Evolutionary conservation across 164 flowering plant species (phyloP), one percentile per base, ranked within the genome.

Genomic region (Nymphaea thermarum): DNA sequence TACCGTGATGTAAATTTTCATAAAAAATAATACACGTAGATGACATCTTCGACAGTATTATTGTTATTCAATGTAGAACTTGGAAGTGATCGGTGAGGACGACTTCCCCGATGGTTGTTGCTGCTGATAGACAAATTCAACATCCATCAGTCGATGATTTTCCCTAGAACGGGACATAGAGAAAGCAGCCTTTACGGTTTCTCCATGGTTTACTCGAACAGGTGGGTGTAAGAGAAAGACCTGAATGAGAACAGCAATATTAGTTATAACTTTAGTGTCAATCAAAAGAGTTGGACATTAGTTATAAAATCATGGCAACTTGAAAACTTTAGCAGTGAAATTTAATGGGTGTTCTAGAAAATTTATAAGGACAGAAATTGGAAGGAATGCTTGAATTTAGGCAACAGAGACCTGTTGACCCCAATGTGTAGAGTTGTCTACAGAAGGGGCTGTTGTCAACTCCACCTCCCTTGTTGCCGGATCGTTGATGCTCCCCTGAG

Each of bases 381-480:
- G n/a, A 6, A 61, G 16, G 3, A 11, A 44, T 62, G 43, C 44
- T 74, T 55, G 8, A 60, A 6, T 17, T 4, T 45, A 12, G 63
- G 11, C 25, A 43, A 59, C 42, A 76, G 77, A 66, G 5, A 94
- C 98, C 95, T 94, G 98, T 70, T 94, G 99, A 16, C 99, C 99
- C 99, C 99, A 94, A 73, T 91, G 99, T 41, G 98, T 94, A 62
- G 87, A 77, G 68, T 75, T 45, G 44, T 86, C 77, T 42, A 67
- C 65, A 68, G 87, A 87, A n/a, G 99, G 98, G 67, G 93, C 96
- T 72, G 99, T 94, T 45, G 92, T 84, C 82, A 94, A 76, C 81
- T 90, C 96, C 70, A 94, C 74, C 74, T 86, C 98, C 6, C 73
- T 59, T 64, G 78, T 75, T 71, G 86, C 88, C 57, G 93, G 98